Conservation (phyloP, 2,329 filamentous ascomycete species). For the Penicillium sp. region DNA sequence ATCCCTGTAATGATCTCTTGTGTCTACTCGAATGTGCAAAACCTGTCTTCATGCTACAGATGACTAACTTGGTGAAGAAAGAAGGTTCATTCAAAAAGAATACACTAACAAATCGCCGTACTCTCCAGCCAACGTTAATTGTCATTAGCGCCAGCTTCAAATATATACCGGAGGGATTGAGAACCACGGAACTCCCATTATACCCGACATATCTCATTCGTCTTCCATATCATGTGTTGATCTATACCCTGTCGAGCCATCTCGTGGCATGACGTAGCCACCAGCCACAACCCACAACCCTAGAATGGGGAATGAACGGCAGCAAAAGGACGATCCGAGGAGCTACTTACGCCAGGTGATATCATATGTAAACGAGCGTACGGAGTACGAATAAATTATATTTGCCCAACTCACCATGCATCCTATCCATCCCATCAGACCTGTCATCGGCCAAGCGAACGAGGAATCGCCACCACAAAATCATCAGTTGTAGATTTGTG, state of each 20-base stretch:
- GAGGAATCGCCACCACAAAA: neutral
- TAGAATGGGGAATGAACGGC: neutral
- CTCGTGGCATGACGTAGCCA: conserved; percentile 8
- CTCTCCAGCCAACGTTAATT: too few species aligned
- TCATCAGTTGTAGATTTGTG: neutral
- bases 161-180: neutral
- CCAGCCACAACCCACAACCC: neutral
- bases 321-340: neutral
- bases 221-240: neutral
- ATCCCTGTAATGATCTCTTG: neutral
- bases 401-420: neutral
- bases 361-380: neutral
- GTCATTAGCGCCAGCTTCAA: neutral
- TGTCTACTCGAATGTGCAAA: neutral
- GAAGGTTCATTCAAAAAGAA: neutral
- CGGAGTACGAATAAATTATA: neutral
- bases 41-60: neutral
- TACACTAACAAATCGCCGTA: neutral
- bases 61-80: neutral
- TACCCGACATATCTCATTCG: neutral
- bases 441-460: neutral
- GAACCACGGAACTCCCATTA: neutral
- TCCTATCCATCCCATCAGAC: neutral
- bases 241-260: neutral
- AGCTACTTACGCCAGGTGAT: neutral